Conservation (phyloP, 192 early-diverging fungal genomes). For the Neocallimastix lanati region DNA sequence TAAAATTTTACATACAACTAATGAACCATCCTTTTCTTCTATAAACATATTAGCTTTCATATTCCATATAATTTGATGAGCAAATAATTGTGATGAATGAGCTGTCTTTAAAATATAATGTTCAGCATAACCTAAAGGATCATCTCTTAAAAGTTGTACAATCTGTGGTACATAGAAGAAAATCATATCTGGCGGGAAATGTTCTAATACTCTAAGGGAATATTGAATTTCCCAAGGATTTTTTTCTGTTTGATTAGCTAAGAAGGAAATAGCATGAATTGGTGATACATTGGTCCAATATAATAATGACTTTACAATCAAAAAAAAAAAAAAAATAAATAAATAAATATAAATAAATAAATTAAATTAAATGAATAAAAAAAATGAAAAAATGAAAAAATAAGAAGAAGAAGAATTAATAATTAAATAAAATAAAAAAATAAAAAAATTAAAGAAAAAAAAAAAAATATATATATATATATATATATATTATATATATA, state of each 20-base stretch:
- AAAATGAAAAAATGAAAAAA: no score
- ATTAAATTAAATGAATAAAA: no score
- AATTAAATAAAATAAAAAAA: not conserved
- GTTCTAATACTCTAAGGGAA: slow-evolving; percentile 73
- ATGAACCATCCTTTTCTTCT: slow-evolving; percentile 27
- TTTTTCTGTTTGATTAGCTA: slow-evolving; percentile 37
- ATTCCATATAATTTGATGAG: slow-evolving; percentile 99
- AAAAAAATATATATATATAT: slow-evolving; percentile 12
- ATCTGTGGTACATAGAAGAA: slow-evolving; percentile 99
- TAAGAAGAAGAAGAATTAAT: no score
- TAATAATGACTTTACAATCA: slow-evolving; percentile 42
- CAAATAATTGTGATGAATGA: slow-evolving; percentile 85
- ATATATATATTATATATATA: no score
- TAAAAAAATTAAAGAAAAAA: not conserved
- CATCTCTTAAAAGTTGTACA: slow-evolving; percentile 84
- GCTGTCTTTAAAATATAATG: slow-evolving; percentile 86
- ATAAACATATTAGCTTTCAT: slow-evolving; percentile 97
- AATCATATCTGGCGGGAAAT: slow-evolving; percentile 77
- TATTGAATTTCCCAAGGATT: slow-evolving; percentile 91
- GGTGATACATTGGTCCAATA: slow-evolving; percentile 85
- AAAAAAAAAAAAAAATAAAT: not conserved
- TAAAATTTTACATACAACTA: slow-evolving; percentile 14
- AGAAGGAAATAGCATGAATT: slow-evolving; percentile 67
- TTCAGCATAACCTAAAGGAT: slow-evolving; percentile 77
- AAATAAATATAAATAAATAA: not conserved